A percentile compares a stretch with the other conserved stretches of the same genome.
Conservation (phyloP, 2,329 filamentous ascomycete species). For the Monosporascus sp. region DNA sequence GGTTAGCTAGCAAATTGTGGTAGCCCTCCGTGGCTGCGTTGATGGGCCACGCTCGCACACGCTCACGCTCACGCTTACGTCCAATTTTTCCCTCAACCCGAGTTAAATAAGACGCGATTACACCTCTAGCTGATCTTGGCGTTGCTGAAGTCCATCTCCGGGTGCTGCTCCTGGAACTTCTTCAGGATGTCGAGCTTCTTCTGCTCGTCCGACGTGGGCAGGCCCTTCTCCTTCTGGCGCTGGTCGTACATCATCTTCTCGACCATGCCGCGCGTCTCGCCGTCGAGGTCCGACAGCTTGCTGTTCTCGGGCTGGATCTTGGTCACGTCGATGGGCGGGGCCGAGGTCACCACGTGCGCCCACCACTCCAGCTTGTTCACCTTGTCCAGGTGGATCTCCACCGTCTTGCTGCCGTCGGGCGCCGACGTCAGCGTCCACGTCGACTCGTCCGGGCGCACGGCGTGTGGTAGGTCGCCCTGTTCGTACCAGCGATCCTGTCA, state of each 20-base stretch:
- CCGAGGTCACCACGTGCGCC: conserved; percentile 81
- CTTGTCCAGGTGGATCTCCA: conserved; percentile 91
- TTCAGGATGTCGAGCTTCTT: conserved; percentile 90
- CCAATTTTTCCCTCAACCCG: neutral
- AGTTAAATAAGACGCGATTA: no score
- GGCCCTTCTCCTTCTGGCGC: conserved; percentile 88
- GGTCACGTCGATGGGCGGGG: conserved; percentile 88
- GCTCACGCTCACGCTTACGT: no score
- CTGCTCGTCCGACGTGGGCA: conserved; percentile 88
- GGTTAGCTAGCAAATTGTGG: no score
- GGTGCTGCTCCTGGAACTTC: conserved; percentile 81
- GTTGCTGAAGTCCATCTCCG: conserved; percentile 69
- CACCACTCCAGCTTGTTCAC: conserved; percentile 98
- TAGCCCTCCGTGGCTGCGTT: no score
- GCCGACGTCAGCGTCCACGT: conserved; percentile 86
- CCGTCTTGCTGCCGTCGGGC: conserved; percentile 59
- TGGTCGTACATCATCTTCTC: conserved; percentile 99
- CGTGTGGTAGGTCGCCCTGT: conserved; percentile 79
- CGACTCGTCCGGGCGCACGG: conserved; percentile 77
- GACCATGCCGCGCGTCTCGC: conserved; percentile 92
- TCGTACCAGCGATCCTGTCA: no score
- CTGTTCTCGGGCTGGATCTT: conserved; percentile 94
- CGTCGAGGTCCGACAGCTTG: conserved; percentile 87
- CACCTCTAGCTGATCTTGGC: conserved; percentile 54
- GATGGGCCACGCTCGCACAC: no score